These are phyloP conservation scores for Phylloporus scabripes DNA, from an alignment of 768 basidiomycete species.

Conservation along the genomic window DNA sequence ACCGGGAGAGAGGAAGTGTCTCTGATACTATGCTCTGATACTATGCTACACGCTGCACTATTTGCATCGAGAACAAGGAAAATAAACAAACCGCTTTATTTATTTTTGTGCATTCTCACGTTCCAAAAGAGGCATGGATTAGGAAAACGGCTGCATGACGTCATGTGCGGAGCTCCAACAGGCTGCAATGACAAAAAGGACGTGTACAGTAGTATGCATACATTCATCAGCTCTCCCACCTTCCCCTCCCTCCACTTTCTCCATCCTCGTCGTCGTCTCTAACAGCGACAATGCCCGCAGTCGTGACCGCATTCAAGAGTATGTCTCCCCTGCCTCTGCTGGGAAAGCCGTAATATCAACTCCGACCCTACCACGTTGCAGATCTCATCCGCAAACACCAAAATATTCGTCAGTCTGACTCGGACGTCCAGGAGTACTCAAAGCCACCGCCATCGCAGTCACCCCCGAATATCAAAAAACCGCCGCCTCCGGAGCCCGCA, in stretches of 20 bases:
- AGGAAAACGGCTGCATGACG: conserved; percentile 22
- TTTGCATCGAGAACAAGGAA: neutral
- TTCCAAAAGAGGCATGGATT: conserved; percentile 9
- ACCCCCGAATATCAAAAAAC: conserved; percentile 27
- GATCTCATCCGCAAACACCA: conserved; percentile 78
- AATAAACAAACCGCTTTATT: no score
- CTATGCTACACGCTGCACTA: neutral
- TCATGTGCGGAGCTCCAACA: conserved; percentile 33
- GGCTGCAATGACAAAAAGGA: conserved; percentile 29
- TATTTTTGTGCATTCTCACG: neutral
- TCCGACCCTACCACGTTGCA: conserved; percentile 30
- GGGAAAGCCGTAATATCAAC: conserved; percentile 9
- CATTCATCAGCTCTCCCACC: conserved; percentile 6
- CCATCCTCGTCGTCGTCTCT: conserved; percentile 7
- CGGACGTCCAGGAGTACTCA: conserved; percentile 25
- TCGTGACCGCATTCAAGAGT: conserved; percentile 91
- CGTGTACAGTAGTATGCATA: conserved; percentile 12
- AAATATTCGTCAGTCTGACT: conserved; percentile 44
- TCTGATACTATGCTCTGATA: neutral
- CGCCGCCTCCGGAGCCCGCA: conserved; percentile 33
- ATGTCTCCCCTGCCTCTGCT: conserved; percentile 19
- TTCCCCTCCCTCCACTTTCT: neutral
- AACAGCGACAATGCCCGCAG: conserved; percentile 51
- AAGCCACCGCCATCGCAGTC: conserved; percentile 12
- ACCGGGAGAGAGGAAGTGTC: conserved; percentile 35